phyloP scores from a whole-genome alignment of 208 protist genomes.

The Lotmaria passim region DNA sequence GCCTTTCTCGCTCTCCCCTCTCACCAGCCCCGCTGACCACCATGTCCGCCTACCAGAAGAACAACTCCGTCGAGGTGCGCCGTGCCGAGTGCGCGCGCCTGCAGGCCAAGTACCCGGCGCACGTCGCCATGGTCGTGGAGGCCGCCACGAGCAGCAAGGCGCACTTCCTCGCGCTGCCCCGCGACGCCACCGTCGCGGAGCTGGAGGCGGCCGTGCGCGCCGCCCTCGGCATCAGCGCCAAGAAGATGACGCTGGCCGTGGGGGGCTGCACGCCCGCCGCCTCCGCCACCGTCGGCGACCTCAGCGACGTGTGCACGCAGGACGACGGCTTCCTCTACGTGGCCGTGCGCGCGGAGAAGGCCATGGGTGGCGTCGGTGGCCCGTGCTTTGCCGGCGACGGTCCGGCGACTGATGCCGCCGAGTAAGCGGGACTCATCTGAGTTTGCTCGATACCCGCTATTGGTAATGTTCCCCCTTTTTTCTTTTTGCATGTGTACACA shows the following conservation, averaged over 20 bases:
- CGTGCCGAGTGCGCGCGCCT: conserved; percentile 35
- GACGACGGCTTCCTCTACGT: conserved; percentile 35
- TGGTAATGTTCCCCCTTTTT: no score
- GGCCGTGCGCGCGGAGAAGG: no score
- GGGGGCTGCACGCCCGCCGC: conserved; percentile 30
- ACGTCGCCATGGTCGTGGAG: conserved; percentile 27
- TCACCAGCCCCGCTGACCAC: no score
- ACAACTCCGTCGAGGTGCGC: conserved; percentile 24
- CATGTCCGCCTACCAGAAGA: conserved; percentile 16
- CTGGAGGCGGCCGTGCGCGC: conserved; percentile 33
- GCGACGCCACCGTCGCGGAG: conserved; percentile 30
- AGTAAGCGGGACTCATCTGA: no score
- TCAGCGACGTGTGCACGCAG: conserved; percentile 25
- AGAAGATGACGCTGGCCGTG: conserved; percentile 29
- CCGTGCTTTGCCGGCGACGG: no score
- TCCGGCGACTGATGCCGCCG: no score
- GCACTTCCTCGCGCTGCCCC: conserved; percentile 26
- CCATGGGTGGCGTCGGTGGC: no score
- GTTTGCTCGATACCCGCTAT: no score
- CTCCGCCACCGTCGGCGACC: conserved; percentile 22
- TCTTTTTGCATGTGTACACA: no score
- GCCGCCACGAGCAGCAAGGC: conserved; percentile 24
- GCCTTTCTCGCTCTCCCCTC: no score
- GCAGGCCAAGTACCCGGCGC: conserved; percentile 34
- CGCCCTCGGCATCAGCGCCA: conserved; percentile 11